Evolutionary conservation across 176 grass and related monocot species (phyloP), one percentile per base, ranked within the genome.

Genomic region (Raddia distichophylla): DNA sequence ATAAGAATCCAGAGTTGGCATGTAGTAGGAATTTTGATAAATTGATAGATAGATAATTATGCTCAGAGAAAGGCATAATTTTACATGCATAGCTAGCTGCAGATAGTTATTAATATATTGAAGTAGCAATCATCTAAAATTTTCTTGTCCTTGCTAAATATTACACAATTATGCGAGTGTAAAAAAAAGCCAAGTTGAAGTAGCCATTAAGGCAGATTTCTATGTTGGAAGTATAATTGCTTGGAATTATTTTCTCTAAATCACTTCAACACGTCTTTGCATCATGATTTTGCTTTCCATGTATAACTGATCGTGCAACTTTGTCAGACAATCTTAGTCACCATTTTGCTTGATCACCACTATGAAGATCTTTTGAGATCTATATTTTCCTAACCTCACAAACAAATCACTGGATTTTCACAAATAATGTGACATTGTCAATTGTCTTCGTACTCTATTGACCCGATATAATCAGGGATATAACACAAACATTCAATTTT

Each of bases 401-500:
- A 75, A 4, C 59, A 83, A 54, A 47, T 55, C 8, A 35, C 2
- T 43, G 44, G 44, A 40, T 35, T 40, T 13, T 40, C 20, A n/a
- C 57, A 46, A 64, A 79, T 55, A n/a, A 19, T 42, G n/a, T 70
- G 47, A 70, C 34, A 58, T 16, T 75, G n/a, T 0, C 14, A 74
- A 0, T 32, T 80, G 61, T 43, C 73, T 65, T 78, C 49, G 34
- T 64, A 71, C 40, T 79, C 67, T 74, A 60, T 2, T 74, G n/a
- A 37, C 62, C 60, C 53, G 69, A 8, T 45, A 42, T 34, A 50
- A 37, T 34, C 12, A 55, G 40, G 35, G 10, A 71, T 47, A 27
- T 87, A 68, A 73, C n/a, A 64, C 57, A 54, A 22, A 58, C 14
- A 49, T 89, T 44, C 14, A 11, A 79, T 80, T 68, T 15, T 13